Evolutionary conservation across 2,329 filamentous ascomycete species (phyloP).

Genomic region (Curvularia hawaiiensis): DNA sequence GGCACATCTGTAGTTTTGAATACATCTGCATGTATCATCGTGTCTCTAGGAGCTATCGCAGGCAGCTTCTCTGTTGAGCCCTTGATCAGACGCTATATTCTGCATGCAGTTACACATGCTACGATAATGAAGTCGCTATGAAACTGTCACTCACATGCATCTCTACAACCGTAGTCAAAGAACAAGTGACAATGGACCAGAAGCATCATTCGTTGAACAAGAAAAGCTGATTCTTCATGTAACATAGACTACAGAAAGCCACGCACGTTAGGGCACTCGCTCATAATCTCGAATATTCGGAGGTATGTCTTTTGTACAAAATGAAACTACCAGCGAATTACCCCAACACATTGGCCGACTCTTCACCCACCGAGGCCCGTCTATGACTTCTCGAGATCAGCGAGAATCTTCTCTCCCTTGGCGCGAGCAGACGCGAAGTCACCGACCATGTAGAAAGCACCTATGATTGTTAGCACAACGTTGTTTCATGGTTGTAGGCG

Average conservation of each 20-base stretch:
- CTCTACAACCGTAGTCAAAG: background rate
- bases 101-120: background rate
- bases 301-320: conserved; percentile 48
- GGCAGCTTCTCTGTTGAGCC: no score
- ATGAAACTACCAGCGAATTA: conserved; percentile 41
- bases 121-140: background rate
- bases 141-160: background rate
- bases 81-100: no score
- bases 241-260: conserved; percentile 48
- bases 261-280: conserved; percentile 43
- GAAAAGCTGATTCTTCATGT: conserved; percentile 45
- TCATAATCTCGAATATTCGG: conserved; percentile 39
- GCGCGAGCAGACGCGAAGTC: conserved; percentile 88
- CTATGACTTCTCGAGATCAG: conserved; percentile 73
- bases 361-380: conserved; percentile 39
- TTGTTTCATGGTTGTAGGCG: background rate
- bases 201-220: conserved; percentile 23
- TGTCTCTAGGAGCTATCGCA: no score
- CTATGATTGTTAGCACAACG: conserved; percentile 41
- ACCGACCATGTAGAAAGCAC: conserved; percentile 96
- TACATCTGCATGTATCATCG: no score
- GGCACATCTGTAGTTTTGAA: no score
- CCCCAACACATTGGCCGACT: conserved; percentile 41
- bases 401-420: conserved; percentile 99
- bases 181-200: background rate